A percentile compares a stretch with the other conserved stretches of the same genome.
Conservation (phyloP, 768 basidiomycete genomes). For the Lepiota brunneoincarnata region DNA sequence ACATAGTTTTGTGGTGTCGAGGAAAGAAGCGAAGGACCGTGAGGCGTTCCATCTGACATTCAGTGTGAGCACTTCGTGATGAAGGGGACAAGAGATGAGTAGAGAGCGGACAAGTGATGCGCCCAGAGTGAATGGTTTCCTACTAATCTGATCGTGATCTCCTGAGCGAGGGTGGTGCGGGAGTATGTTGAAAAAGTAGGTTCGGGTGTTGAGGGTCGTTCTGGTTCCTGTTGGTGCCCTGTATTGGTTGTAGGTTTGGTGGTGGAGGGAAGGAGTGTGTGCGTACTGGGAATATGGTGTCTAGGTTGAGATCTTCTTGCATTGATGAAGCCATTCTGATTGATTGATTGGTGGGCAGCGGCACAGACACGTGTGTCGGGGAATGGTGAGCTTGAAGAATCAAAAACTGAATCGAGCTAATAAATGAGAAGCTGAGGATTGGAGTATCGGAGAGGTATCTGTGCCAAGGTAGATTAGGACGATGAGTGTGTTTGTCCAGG, state of each 20-base stretch:
- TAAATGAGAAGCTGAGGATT: no score
- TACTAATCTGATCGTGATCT: slow-evolving; percentile 65
- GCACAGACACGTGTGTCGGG: no score
- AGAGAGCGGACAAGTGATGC: slow-evolving; percentile 59
- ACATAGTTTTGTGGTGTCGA: slow-evolving; percentile 53
- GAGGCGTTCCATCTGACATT: slow-evolving; percentile 78
- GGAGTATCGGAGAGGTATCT: no score
- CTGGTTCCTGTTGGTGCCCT: slow-evolving; percentile 48
- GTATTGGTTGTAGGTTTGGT: neutral
- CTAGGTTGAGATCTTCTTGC: slow-evolving; percentile 27
- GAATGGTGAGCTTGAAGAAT: no score
- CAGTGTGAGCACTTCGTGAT: neutral
- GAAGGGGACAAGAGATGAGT: neutral
- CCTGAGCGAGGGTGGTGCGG: slow-evolving; percentile 29
- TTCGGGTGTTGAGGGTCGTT: slow-evolving; percentile 65
- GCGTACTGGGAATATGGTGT: slow-evolving; percentile 49
- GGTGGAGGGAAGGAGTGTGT: neutral
- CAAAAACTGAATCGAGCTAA: no score
- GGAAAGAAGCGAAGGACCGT: slow-evolving; percentile 64
- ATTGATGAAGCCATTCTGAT: no score
- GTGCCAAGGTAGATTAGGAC: no score
- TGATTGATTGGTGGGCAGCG: no score
- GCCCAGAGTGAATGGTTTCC: slow-evolving; percentile 84
- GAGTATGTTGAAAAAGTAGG: slow-evolving; percentile 51
- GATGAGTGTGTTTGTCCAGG: no score